These are phyloP conservation scores for Plectosphaerella plurivora DNA, from an alignment of 2,329 filamentous ascomycete genomes.

Conservation along the genomic window DNA sequence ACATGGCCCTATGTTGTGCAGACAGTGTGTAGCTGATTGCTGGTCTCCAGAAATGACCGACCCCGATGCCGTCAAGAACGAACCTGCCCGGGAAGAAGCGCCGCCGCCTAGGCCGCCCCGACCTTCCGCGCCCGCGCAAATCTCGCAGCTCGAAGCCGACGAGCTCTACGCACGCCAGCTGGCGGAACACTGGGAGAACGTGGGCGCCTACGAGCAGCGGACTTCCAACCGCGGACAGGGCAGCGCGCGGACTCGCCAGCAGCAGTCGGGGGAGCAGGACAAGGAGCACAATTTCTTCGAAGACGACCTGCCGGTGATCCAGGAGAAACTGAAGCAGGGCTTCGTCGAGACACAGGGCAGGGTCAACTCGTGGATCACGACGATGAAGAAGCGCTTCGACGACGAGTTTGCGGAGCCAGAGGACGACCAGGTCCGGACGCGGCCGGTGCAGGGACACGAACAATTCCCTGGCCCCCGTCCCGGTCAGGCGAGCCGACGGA, in stretches of 20 bases:
- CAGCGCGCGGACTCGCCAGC: constrained; percentile 19
- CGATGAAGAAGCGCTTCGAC: constrained; percentile 88
- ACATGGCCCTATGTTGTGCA: neutral
- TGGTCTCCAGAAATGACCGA: constrained; percentile 65
- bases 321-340: constrained; percentile 88
- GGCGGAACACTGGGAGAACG: constrained; percentile 80
- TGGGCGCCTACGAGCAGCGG: constrained; percentile 52
- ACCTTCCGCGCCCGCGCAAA: constrained; percentile 55
- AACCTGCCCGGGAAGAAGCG: constrained; percentile 46
- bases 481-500: constrained; percentile 62
- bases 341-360: constrained; percentile 91
- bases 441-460: constrained; percentile 24
- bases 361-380: constrained; percentile 89
- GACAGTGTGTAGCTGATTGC: constrained; percentile 7
- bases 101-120: constrained; percentile 81
- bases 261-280: constrained; percentile 43
- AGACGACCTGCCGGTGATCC: constrained; percentile 90
- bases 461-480: constrained; percentile 37
- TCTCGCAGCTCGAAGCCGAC: constrained; percentile 83
- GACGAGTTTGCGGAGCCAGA: constrained; percentile 76
- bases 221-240: constrained; percentile 38
- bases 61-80: constrained; percentile 59
- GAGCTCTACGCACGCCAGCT: constrained; percentile 89
- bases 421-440: constrained; percentile 34
- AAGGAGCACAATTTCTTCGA: constrained; percentile 89